Evolutionary conservation across 768 basidiomycete genomes (phyloP), one percentile per base, ranked within the genome.

Genomic region (Mycena galericulata): DNA sequence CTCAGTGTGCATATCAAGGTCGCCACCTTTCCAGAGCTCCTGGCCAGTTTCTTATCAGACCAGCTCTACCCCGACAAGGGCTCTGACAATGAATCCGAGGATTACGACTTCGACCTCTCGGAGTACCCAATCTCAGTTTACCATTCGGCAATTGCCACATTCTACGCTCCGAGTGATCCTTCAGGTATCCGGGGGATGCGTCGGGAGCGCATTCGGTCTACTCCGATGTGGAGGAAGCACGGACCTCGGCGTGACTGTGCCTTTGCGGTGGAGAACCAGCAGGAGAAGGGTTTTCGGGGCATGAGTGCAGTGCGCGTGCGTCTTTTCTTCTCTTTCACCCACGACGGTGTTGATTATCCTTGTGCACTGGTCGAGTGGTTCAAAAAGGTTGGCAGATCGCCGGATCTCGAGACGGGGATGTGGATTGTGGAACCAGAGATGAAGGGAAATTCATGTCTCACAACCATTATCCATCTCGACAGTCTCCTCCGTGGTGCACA

Each of bases 341-440:
- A 73, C 29, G 61, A 67, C 10, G 69, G 58, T 14, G 41, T 24
- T 4, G 38, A 32, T 4, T 73, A 75, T 65, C 73, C 75, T 20
- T 78, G 75, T 59, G 76, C 77, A 7, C 64, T 78, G 0, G 68
- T 78, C 4, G 61, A 75, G 3, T 78, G 77, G 75, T 77, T 75
- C 55, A 70, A 70, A n/a, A 57, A 41, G 11, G 53, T 69, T 9
- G 73, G 72, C 1, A 22, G 67, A 4, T 50, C 40, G 1, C 74
- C 69, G 3, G 74, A 76, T 45, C 2, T 55, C 4, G 57, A 68
- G 14, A 75, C 75, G 0, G 74, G 76, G 1, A 73, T 78, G 74
- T 78, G 76, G 77, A 72, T 75, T 3, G 71, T 77, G 1, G 51
- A 68, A 40, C 73, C 71, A 0, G 72, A 70, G 47, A 68, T 40